phyloP scores from a whole-genome alignment of 805 yeast species.

The Kregervanrija fluxuum region DNA sequence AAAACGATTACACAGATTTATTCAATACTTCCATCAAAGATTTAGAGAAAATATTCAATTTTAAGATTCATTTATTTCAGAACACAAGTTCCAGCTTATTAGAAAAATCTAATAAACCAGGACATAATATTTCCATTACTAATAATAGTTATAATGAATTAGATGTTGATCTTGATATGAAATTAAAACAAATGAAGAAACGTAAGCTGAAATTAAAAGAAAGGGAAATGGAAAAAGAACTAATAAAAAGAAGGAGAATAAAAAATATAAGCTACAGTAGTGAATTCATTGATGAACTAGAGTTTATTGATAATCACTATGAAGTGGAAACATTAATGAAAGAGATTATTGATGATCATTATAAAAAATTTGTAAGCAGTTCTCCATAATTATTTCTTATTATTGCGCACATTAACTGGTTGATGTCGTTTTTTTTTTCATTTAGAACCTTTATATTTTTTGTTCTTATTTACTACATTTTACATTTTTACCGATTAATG shows the following conservation, averaged over 20 bases:
- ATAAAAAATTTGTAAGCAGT: slow-evolving; percentile 4
- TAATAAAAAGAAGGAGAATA: too few species aligned
- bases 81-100: background rate
- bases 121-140: too few species aligned
- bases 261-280: slow-evolving; percentile 3
- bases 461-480: too few species aligned
- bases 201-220: too few species aligned
- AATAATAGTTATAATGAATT: too few species aligned
- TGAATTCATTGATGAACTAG: slow-evolving; percentile 15
- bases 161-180: too few species aligned
- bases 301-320: slow-evolving; percentile 14
- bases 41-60: slow-evolving; percentile 18
- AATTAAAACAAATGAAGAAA: too few species aligned
- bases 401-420: background rate
- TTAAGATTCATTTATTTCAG: slow-evolving; percentile 15
- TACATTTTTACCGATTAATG: too few species aligned
- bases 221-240: too few species aligned
- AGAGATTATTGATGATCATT: slow-evolving; percentile 14
- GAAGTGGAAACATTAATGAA: slow-evolving; percentile 14
- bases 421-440: background rate
- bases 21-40: slow-evolving; percentile 17
- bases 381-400: background rate
- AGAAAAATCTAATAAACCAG: too few species aligned
- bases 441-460: background rate
- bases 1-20: background rate